phyloP scores from a whole-genome alignment of 257 asterid species.

The Solanum megistacrolobum region DNA sequence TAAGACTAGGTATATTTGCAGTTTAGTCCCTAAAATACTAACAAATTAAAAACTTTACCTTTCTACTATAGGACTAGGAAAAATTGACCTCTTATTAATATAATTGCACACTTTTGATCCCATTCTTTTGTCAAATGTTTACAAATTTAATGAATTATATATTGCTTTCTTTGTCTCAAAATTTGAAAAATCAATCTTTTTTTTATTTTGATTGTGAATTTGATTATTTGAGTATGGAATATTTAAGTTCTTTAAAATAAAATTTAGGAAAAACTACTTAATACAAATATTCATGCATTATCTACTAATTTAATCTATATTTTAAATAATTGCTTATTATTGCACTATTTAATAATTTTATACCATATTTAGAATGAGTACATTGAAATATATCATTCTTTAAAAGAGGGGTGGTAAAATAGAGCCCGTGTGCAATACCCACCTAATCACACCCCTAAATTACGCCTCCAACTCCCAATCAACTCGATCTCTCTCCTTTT shows the following conservation, averaged over 20 bases:
- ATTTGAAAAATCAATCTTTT: rapidly evolving
- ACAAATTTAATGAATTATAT: neutral
- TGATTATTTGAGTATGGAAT: neutral
- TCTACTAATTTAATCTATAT: no score
- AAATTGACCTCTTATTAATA: neutral
- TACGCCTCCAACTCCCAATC: neutral
- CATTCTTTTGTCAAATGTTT: neutral
- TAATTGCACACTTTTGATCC: neutral
- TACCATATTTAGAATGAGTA: no score
- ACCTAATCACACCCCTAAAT: neutral
- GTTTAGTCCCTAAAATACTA: neutral
- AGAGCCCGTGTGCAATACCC: neutral
- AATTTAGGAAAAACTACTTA: neutral
- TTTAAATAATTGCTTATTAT: neutral
- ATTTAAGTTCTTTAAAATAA: no score
- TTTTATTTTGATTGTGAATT: neutral
- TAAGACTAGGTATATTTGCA: neutral
- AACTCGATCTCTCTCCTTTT: no score
- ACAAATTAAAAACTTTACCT: neutral
- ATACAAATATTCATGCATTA: neutral
- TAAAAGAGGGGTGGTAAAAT: no score
- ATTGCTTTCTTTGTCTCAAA: neutral
- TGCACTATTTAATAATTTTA: neutral
- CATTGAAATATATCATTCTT: neutral
- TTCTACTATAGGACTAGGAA: neutral